Percentiles rank a stretch among this genome's conserved stretches.
Evolutionary conservation across 2,329 filamentous ascomycete genomes (phyloP).

Genomic region (Trichoderma sp.): DNA sequence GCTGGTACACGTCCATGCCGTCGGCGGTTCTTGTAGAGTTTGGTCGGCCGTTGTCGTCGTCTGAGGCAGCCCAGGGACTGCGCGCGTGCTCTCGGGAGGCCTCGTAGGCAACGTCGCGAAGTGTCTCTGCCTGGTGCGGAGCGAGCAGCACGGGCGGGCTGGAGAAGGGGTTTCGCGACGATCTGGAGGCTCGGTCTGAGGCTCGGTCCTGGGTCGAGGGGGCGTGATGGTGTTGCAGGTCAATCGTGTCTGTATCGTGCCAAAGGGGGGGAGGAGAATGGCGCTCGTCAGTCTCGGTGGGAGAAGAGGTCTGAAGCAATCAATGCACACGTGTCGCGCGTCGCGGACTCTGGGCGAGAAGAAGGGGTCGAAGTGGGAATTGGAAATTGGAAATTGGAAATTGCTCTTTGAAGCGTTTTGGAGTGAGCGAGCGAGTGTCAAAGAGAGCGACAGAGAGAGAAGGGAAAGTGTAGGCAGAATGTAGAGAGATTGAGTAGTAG

Average conservation of each 20-base stretch:
- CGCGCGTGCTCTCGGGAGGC: conserved; percentile 70
- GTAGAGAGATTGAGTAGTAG: not conserved
- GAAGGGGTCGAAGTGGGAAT: conserved; percentile 24
- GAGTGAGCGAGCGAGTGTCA: not conserved
- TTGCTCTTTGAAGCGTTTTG: not conserved
- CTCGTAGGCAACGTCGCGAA: conserved; percentile 79
- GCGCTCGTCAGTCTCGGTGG: conserved; percentile 31
- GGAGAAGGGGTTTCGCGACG: conserved; percentile 50
- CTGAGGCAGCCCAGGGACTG: conserved; percentile 59
- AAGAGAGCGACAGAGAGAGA: conserved; percentile 18
- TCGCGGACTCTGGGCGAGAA: conserved; percentile 29
- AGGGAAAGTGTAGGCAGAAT: not conserved
- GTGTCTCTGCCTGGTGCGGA: conserved; percentile 82
- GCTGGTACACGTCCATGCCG: conserved; percentile 42
- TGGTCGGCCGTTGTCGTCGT: conserved; percentile 32
- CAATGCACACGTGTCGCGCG: conserved; percentile 28
- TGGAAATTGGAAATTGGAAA: not conserved
- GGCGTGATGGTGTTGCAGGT: conserved; percentile 81
- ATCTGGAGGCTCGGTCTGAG: conserved; percentile 31
- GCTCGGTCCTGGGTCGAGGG: conserved; percentile 85
- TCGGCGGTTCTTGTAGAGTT: conserved; percentile 31
- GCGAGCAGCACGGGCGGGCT: conserved; percentile 51
- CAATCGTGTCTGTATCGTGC: conserved; percentile 74
- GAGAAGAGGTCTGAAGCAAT: conserved; percentile 12
- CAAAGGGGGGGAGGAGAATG: conserved; percentile 13